Conservation (phyloP, 2,329 filamentous ascomycete genomes). For the Dactylellina sp. region DNA sequence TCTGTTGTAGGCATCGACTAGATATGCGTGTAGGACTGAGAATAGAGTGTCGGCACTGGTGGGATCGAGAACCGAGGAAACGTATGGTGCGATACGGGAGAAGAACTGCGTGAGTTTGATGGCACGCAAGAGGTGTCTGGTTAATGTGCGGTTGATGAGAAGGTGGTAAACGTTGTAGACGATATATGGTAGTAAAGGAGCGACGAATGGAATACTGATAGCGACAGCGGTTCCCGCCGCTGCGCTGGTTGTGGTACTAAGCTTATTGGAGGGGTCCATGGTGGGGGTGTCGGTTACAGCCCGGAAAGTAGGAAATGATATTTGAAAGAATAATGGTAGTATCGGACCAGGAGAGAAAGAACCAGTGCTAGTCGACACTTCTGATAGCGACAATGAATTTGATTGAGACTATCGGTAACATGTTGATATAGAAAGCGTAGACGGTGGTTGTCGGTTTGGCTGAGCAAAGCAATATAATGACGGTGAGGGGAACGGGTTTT, state of each 20-base stretch:
- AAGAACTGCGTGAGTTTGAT: conserved; percentile 56
- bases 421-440: background rate
- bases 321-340: background rate
- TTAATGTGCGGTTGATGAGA: conserved; percentile 51
- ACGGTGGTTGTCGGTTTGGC: background rate
- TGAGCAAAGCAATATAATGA: background rate
- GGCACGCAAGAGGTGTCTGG: conserved; percentile 44
- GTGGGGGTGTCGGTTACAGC: background rate
- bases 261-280: conserved; percentile 44
- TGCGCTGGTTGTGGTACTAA: conserved; percentile 38
- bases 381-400: background rate
- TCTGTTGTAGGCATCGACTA: conserved; percentile 45
- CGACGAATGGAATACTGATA: conserved; percentile 44
- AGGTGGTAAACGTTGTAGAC: conserved; percentile 52
- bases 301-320: background rate
- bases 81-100: conserved; percentile 42
- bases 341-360: background rate
- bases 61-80: conserved; percentile 41
- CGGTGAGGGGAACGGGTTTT: conserved; percentile 4
- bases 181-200: conserved; percentile 47
- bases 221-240: conserved; percentile 48
- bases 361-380: conserved; percentile 4
- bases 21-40: conserved; percentile 47
- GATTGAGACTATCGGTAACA: conserved; percentile 3
- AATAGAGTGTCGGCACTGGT: conserved; percentile 36